Base-by-base conservation (phyloP, 352 stramenopile genomes). In the Phytophthora uliginosa region DNA sequence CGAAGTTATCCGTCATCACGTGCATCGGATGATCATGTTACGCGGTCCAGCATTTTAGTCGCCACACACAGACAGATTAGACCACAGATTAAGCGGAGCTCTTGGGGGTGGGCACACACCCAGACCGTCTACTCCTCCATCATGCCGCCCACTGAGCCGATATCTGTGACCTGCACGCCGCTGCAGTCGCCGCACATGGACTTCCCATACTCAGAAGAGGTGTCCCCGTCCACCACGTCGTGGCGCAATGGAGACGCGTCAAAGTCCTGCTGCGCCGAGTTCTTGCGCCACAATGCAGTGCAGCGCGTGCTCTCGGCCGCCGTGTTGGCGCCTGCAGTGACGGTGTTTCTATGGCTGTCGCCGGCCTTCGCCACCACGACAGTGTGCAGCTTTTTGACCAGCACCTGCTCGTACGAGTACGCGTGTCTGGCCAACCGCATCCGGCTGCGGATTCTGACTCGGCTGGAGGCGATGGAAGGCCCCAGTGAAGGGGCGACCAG, bases 361-460 rank as follows among this genome's bases (percentile, higher is more conserved):
- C 84, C 84, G 4, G 83, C 79, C 13, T 89, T 90, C 62, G 84
- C 82, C 1, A 92, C 84, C 6, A 81, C 83, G 26, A 90, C 84
- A 1, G 78, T 90, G 13, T 92, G 82, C 69, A 83, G 77, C 53
- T 86, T 88, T 38, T 34, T 92, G 20, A 84, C 75, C 24, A 88
- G 75, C 42, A 74, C 85, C 0, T 90, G 81, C 63, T 85, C 71
- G 38, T 94, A 90, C 74, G 86, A 94, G 71, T 94, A 88, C 67
- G 71, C 86, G 55, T 94, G 85, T 57, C 74, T 94, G 52, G 77
- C 85, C 3, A 79, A 90, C 47, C 80, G 86, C 51, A 93, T 93
- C 60, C 81, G 90, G n/a, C 38, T 78, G 60, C 71, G 81, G 2
- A 71, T 92, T 33, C 58, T 90, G 9, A 73, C 73, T 9, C 40